Evolutionary conservation across 805 yeast genomes (phyloP), one percentile per base, ranked within the genome.

Genomic region (Yamadazyma olivae): DNA sequence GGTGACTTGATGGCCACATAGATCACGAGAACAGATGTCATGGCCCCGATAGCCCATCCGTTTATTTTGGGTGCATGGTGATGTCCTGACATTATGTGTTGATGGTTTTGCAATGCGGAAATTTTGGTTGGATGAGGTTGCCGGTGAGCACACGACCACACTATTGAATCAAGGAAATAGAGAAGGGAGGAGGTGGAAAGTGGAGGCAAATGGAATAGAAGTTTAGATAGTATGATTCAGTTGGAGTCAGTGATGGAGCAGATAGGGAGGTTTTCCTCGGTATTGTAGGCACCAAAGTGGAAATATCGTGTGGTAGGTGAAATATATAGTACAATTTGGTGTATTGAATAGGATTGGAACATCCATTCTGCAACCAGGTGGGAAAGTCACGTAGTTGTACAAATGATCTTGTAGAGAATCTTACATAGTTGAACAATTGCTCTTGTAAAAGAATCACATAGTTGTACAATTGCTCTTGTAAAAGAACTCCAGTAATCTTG

Each of bases 1-100:
- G 74, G 74, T 8, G 72, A 64, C 48, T 67, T 67, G 53, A 67
- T 51, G 35, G 48, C 45, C 17, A 47, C 57, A 41, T 67, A 67
- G 38, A 63, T 54, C 18, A 61, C 45, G 21, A 59, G 46, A 25
- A 67, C 72, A 5, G 71, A 64, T 14, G 67, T 51, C 71, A 67
- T 67, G 42, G 67, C 61, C 37, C 61, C 63, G 30, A 59, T 57
- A 39, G 74, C 71, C 41, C 65, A 63, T 30, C 52, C 43, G 48
- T 62, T 66, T 36, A 67, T 52, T 37, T 57, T 54, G n/a, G 71
- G 70, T 27, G 67, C 63, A 53, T 67, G 70, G 30, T 43, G 45
- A 36, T 37, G 43, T 39, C 47, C 46, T 32, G 43, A 35, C 45
- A 46, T 41, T 15, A 8, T 17, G 31, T 17, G 18, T 26, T 25